phyloP scores from a whole-genome alignment of 2,329 filamentous ascomycete genomes.

The Fusarium hostae region DNA sequence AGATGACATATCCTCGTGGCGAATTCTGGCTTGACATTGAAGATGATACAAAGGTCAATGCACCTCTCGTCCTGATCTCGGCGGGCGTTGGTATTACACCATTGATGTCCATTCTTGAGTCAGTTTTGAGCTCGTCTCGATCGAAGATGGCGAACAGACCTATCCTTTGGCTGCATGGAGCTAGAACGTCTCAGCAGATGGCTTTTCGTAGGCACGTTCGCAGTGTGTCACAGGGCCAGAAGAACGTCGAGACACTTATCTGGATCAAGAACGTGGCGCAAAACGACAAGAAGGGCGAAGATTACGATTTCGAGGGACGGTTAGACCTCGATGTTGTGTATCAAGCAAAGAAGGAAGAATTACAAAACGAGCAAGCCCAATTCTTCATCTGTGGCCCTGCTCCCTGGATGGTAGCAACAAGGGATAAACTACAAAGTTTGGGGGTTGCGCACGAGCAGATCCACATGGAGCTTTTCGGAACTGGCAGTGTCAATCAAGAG shows the following conservation, averaged over 20 bases:
- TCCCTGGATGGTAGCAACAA: constrained; percentile 1
- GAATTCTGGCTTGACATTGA: constrained; percentile 10
- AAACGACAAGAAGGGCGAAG: neutral
- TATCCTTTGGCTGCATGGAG: neutral
- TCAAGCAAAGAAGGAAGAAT: neutral
- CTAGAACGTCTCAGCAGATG: neutral
- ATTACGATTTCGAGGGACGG: neutral
- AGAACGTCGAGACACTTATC: neutral
- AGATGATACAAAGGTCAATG: neutral
- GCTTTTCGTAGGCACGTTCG: neutral
- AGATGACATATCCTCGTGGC: constrained; percentile 3
- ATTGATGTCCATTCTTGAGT: neutral
- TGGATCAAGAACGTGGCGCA: neutral
- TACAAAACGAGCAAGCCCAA: neutral
- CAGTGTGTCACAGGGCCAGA: neutral
- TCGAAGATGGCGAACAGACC: neutral
- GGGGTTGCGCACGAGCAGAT: neutral
- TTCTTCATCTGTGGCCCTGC: constrained; percentile 1
- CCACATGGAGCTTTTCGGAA: constrained; percentile 3
- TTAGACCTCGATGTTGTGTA: neutral
- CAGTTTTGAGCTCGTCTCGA: neutral
- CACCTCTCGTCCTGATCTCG: neutral
- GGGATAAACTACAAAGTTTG: neutral
- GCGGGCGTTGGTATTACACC: neutral
- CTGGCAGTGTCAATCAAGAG: neutral